Base-by-base conservation (phyloP, 352 stramenopile species). In the Pythium biforme region DNA sequence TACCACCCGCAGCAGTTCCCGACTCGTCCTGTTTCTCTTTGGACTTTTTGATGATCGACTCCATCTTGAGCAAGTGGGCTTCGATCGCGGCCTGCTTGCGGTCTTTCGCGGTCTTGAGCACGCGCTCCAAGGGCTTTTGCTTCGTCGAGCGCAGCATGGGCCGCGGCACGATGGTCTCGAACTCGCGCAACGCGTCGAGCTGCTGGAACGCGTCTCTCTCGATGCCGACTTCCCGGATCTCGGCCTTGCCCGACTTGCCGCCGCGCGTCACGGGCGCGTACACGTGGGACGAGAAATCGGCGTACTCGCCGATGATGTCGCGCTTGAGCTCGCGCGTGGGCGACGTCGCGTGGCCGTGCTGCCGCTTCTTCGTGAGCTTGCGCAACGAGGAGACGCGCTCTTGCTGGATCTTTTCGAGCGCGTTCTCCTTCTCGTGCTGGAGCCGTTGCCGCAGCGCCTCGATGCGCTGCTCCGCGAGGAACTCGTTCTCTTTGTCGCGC, bases 231-330 rank as follows among this genome's bases (percentile, higher is more conserved):
- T 93, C 83, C 37, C 61, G 64, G 29, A 91, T 71, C 17, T 77
- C 63, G 17, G 75, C 55, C 39, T 81, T 81, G 14, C 81, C 80
- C 27, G 75, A 61, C 49, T 89, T 90, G 33, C 85, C 85, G 31
- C 66, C 63, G 12, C 85, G 81, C 4, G 79, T 89, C 26, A 81
- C 55, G 4, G 85, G 83, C 31, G 92, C 92, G 59, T 98, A 98
- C 47, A 97, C 86, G 26, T 71, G 72, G 6, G 87, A 97, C 15
- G 69, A 66, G 60, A 90, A 96, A 68, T 95, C 79, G 11, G 71
- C 71, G 68, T 97, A 98, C 52, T 97, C 90, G 17, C 59, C 66
- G 53, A 98, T 96, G 60, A 98, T 95, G 64, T 97, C 92, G 41
- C 89, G 79, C 51, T 73, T 82, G 33, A 70, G 51, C 4, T 60